A percentile compares a stretch with the other conserved stretches of the same genome.
phyloP scores from a whole-genome alignment of 768 basidiomycete genomes.

The Trametes sanguinea region DNA sequence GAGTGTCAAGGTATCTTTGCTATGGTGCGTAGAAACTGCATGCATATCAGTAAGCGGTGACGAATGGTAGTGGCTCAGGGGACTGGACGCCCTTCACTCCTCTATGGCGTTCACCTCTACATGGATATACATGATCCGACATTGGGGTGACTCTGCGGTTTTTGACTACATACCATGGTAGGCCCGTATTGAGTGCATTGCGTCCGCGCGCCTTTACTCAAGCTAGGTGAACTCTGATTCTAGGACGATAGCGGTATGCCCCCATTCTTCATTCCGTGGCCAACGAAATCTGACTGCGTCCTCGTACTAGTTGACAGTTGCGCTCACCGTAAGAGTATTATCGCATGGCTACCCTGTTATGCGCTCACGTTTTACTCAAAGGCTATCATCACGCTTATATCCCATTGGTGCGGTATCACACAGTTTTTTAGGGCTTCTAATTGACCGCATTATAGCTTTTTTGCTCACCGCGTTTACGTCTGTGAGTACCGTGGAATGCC shows the following conservation, averaged over 20 bases:
- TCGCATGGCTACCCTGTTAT: not conserved
- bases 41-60: not conserved
- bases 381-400: conserved; percentile 32
- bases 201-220: too few species aligned
- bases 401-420: conserved; percentile 27
- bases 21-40: conserved; percentile 13
- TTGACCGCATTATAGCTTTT: conserved; percentile 26
- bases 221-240: too few species aligned
- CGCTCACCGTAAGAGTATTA: conserved; percentile 22
- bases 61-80: conserved; percentile 16
- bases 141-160: conserved; percentile 24
- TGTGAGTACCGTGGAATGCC: conserved; percentile 16
- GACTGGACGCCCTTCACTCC: conserved; percentile 30
- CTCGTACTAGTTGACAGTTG: conserved; percentile 18
- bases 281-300: not conserved
- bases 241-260: conserved; percentile 26
- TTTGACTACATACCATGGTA: conserved; percentile 32
- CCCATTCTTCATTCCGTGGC: not conserved
- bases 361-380: conserved; percentile 6
- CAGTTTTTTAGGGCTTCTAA: not conserved
- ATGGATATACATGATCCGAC: conserved; percentile 31
- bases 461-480: conserved; percentile 27
- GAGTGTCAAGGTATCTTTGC: conserved; percentile 15
- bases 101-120: conserved; percentile 27
- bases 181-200: not conserved